Evolutionary conservation across 495 filamentous ascomycete species (phyloP).

Genomic region (Aeminium ludgeri): DNA sequence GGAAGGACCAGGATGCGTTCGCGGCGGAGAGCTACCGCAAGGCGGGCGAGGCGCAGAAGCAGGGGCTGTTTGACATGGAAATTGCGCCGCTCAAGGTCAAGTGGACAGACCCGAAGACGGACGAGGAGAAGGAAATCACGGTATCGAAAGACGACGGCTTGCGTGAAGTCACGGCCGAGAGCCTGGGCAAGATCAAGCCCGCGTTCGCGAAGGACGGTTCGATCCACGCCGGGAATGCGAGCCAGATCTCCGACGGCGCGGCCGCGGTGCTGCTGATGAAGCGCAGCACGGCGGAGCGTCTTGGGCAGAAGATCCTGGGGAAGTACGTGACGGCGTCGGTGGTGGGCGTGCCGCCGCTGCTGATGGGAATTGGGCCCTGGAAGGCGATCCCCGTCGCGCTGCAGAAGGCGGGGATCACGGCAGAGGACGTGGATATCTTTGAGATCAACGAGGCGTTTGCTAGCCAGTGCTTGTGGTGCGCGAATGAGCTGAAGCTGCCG

Average conservation of each 20-base stretch:
- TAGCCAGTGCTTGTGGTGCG: slow-evolving; percentile 84
- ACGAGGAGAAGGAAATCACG: slow-evolving; percentile 67
- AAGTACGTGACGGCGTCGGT: slow-evolving; percentile 75
- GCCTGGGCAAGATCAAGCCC: slow-evolving; percentile 71
- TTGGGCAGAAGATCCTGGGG: slow-evolving; percentile 76
- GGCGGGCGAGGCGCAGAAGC: slow-evolving; percentile 68
- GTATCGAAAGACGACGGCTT: slow-evolving; percentile 82
- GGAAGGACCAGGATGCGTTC: slow-evolving; percentile 68
- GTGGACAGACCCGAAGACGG: slow-evolving; percentile 74
- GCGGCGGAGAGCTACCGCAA: slow-evolving; percentile 82
- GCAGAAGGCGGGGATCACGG: slow-evolving; percentile 66
- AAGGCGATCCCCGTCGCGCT: slow-evolving; percentile 88
- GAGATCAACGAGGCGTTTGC: slow-evolving; percentile 99
- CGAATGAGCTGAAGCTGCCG: slow-evolving; percentile 70
- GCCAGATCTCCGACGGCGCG: slow-evolving; percentile 88
- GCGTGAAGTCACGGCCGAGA: slow-evolving; percentile 67
- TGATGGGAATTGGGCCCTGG: slow-evolving; percentile 95
- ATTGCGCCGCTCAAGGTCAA: slow-evolving; percentile 75
- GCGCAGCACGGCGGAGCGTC: slow-evolving; percentile 71
- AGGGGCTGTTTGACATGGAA: slow-evolving; percentile 82
- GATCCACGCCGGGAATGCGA: slow-evolving; percentile 93
- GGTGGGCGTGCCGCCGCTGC: slow-evolving; percentile 76
- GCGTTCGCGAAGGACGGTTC: slow-evolving; percentile 83
- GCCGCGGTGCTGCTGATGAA: slow-evolving; percentile 93
- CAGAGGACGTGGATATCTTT: slow-evolving; percentile 87